Base-by-base conservation (phyloP, 495 filamentous ascomycete genomes). In the Aspergillus kassunensis region DNA sequence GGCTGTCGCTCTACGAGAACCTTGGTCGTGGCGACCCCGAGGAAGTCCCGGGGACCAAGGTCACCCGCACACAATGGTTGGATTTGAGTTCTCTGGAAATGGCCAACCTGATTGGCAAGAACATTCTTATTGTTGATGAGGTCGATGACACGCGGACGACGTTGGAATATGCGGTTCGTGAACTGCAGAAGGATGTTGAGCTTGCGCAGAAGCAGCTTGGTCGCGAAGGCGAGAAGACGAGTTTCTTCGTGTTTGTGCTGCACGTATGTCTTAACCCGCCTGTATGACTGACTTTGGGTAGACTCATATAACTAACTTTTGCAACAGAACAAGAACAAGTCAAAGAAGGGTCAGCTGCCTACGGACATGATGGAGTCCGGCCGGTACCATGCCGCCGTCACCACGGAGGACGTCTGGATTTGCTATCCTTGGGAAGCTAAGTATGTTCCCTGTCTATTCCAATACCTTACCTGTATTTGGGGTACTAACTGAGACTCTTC, bases 351-450 rank as follows among this genome's bases (percentile, higher is more conserved):
- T 47, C 62, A 72, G 31, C 76, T 99, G 42, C 91, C 95, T 12
- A 59, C 81, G n/a, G 83, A 88, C 11, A 89, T 96, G 83, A 78
- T 90, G 63, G 73, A 79, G 18, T 72, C 87, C 50, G 79, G 81
- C 21, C 77, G 85, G 58, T 99, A 99, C 71, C 67, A 90, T 50
- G 93, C 93, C 19, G 88, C 93, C 12, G 76, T 85, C 59, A 97
- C 93, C 25, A 89, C 92, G 18, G 80, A 79, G 19, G 92, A 99
- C 74, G 85, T 90, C 49, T 99, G 93, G 93, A 97, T 97, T 64
- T 93, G 89, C 76, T 99, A 99, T 70, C 93, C 93, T n/a, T 98
- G 93, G 93, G 93, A 98, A 73, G 93, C 95, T 35, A 88, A 74
- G 73, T 87, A 77, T 44, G 82, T 76, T 16, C 7, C 9, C 24